Base-by-base conservation (phyloP, 106 monocot species). In the Dendrobium officinale region DNA sequence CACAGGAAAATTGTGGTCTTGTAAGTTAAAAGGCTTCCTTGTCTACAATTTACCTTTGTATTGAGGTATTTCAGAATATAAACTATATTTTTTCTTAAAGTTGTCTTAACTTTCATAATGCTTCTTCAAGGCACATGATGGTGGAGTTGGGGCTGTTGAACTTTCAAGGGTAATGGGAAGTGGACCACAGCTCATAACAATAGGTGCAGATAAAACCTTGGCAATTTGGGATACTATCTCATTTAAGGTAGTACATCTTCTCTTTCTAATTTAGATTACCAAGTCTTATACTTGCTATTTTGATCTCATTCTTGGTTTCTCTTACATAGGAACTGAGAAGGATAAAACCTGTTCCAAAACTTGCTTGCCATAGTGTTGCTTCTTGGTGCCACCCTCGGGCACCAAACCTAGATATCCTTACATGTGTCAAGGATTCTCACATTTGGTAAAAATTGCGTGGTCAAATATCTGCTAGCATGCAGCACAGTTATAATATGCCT, bases 331-430 rank as follows among this genome's bases (percentile, higher is more conserved):
- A 98, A 84, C 73, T 98, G 80, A 88, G 98, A 27, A 90, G 98
- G 58, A 98, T 98, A 79, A 98, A 98, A 84, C 98, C 98, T 86
- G 98, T 98, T 79, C 82, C 95, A 10, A 94, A 87, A 81, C 89
- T 98, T 88, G 89, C 95, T 86, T 98, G 98, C 78, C 98, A 98
- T 85, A 98, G 98, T 88, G 95, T 98, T 81, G 77, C 98, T 88
- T 98, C 95, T 67, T 98, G 98, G 98, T 98, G 98, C 77, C 98
- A 98, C 82, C 98, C 98, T 79, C 95, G 98, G 20, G 98, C 98
- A 78, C 98, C 95, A 81, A 98, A 93, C 79, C 95, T 98, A 83
- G 98, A 98, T 85, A 98, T 98, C 85, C 92, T 98, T 72, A 95
- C 98, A 81, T 98, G 98, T 80, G 98, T 98, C 41, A 98, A 92